Base-by-base conservation (phyloP, 345 rosid species). In the Brassica juncea region DNA sequence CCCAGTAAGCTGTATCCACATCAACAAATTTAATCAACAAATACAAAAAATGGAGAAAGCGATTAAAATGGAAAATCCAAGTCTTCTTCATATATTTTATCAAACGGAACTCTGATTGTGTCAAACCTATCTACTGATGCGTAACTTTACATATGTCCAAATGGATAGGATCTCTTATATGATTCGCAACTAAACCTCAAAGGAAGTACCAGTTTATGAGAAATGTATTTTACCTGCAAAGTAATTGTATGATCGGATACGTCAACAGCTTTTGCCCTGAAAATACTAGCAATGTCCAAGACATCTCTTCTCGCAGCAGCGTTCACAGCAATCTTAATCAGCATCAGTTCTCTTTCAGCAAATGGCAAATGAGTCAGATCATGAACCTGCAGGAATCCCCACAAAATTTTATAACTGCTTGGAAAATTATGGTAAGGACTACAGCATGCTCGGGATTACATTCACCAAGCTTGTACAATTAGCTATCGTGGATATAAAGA, bases 201-300 rank as follows among this genome's bases (percentile, higher is more conserved):
- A 60, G 0, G 58, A 55, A 64, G 71, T 7, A 12, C 19, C 25
- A 47, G 6, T 19, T 61, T 14, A 77, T 28, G 68, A 37, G 44
- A 68, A 30, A 44, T 62, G 23, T 35, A 34, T 31, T 73, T 76
- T 75, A 88, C 94, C 90, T 87, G 88, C 31, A 90, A 88, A 32
- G 94, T 88, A 64, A 90, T 85, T 71, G 94, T 90, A 71, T 90
- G 94, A 78, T 90, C 91, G 30, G 92, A 90, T 21, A 90, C 90
- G 34, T 90, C 91, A 80, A 88, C 89, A 47, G 91, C 92, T 77
- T 59, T 85, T 49, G 94, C 94, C 73, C 94, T 81, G 85, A 90
- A 90, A 81, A 88, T 88, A 81, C 81, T 88, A 62, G 92, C 94
- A 69, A 84, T 87, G 65, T 90, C 94, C 72, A 90, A 87, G 68